phyloP scores from a whole-genome alignment of 1,284 basidiomycete species.

The Rhodotorula sp. region DNA sequence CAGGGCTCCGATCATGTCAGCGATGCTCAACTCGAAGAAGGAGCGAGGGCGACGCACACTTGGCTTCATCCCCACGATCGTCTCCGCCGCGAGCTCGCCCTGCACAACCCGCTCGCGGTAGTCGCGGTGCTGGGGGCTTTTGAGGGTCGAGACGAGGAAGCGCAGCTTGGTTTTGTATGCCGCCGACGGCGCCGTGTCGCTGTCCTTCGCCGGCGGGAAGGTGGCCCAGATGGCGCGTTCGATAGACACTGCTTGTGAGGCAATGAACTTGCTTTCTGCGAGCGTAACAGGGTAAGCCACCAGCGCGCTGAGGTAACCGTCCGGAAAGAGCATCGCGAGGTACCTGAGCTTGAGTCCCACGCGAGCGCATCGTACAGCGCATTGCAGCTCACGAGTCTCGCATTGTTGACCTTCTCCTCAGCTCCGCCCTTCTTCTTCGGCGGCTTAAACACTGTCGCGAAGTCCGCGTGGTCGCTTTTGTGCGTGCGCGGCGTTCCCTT shows the following conservation, averaged over 20 bases:
- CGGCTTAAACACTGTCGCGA: slow-evolving; percentile 51
- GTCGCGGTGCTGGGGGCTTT: slow-evolving; percentile 88
- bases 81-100: slow-evolving; percentile 69
- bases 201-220: background rate
- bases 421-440: slow-evolving; percentile 46
- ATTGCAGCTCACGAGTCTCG: slow-evolving; percentile 71
- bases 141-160: slow-evolving; percentile 82
- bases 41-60: background rate
- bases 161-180: slow-evolving; percentile 80
- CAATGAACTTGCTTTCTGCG: slow-evolving; percentile 49
- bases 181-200: slow-evolving; percentile 50
- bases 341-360: slow-evolving; percentile 76
- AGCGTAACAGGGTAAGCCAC: slow-evolving; percentile 7
- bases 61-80: slow-evolving; percentile 54
- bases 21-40: rapidly evolving
- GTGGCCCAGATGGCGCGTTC: slow-evolving; percentile 1
- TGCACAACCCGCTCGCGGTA: slow-evolving; percentile 78
- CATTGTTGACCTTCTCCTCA: slow-evolving; percentile 63
- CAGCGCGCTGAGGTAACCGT: slow-evolving; percentile 7
- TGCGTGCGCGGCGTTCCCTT: slow-evolving; percentile 57
- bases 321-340: slow-evolving; percentile 51
- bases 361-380: slow-evolving; percentile 88
- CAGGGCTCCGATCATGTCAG: background rate
- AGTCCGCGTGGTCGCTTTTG: slow-evolving; percentile 68
- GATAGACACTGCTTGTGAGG: background rate